A percentile compares a stretch with the other conserved stretches of the same genome.
Conservation (phyloP, 2,329 filamentous ascomycete species). For the Beauveria scarabaeidicola region DNA sequence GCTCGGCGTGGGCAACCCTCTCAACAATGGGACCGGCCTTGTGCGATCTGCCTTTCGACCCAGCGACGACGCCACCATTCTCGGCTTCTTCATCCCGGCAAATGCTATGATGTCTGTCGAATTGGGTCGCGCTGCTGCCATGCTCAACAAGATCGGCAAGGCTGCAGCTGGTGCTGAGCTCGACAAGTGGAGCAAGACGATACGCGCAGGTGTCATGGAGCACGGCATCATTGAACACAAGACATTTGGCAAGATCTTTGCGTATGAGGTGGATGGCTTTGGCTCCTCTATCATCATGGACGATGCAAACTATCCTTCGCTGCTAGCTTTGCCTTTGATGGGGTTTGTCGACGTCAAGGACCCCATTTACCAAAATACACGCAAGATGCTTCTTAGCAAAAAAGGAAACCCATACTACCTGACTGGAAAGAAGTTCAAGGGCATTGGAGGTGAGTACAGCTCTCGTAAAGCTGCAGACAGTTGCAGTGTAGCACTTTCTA, state of each 20-base stretch:
- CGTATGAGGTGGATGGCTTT: conserved; percentile 82
- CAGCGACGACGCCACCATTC: conserved; percentile 87
- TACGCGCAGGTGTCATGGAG: conserved; percentile 72
- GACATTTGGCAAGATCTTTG: conserved; percentile 70
- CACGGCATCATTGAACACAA: conserved; percentile 73
- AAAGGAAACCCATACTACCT: conserved; percentile 84
- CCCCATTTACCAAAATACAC: conserved; percentile 75
- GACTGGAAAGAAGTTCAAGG: conserved; percentile 64
- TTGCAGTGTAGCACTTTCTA: background rate
- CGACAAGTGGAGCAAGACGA: conserved; percentile 49
- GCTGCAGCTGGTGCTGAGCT: conserved; percentile 44
- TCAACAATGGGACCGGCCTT: conserved; percentile 75
- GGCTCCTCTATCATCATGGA: conserved; percentile 80
- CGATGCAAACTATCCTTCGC: conserved; percentile 77
- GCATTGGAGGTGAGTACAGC: conserved; percentile 65
- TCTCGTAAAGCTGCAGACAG: background rate
- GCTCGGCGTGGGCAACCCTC: conserved; percentile 78
- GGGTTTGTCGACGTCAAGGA: conserved; percentile 62
- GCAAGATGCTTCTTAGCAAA: conserved; percentile 63
- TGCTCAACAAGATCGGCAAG: conserved; percentile 57
- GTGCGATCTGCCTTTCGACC: conserved; percentile 89
- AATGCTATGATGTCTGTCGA: conserved; percentile 97
- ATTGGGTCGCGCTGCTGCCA: conserved; percentile 61
- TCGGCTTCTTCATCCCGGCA: conserved; percentile 89
- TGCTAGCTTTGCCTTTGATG: conserved; percentile 69